Evolutionary conservation across 257 asterid genomes (phyloP), one percentile per base, ranked within the genome.

Genomic region (Rauvolfia tetraphylla): DNA sequence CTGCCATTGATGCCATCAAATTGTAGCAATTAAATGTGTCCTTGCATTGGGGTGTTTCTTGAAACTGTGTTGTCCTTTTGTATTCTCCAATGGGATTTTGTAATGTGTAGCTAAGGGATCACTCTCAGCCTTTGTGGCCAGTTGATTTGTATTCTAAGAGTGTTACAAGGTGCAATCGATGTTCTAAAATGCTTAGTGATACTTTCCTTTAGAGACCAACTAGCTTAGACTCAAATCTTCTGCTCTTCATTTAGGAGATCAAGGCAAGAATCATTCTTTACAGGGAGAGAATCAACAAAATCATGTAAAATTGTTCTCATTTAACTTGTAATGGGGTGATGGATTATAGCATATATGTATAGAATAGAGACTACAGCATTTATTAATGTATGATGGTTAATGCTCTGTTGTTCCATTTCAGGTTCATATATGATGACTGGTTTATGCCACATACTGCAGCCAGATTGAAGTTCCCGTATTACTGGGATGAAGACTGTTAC

Each of bases 371-470:
- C 48, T 7, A 20, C n/a, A 4, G 12, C n/a, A 20, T 59, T 2
- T 48, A 23, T 7, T 22, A 23, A 67, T 69, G 14, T 54, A 34
- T 27, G 34, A 42, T 73, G 22, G 73, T 72, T 67, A 33, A 39
- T n/a, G 48, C 49, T 34, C 75, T 42, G 5, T 8, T 62, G 33
- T 20, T 36, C 14, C 8, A 53, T 83, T 84, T 39, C 88, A 95
- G 99, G 94, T 95, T 95, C 88, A 79, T 83, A 59, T 95, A 95
- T 7, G 90, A 91, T 66, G 98, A 92, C 78, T 95, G 98, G 98
- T 72, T 51, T 36, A 82, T 95, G 98, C 97, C 98, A 23, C 98
- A 95, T 68, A 95, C 89, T n/a, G 98, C 98, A 59, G 92, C 98
- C 81, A 89, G 78, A 81, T 73, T 89, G 85, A 87, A 85, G 86